Percentiles rank a stretch among this genome's conserved stretches.
These are phyloP conservation scores for Quercus ilex DNA, from an alignment of 306 rosid species.

Conservation along the genomic window DNA sequence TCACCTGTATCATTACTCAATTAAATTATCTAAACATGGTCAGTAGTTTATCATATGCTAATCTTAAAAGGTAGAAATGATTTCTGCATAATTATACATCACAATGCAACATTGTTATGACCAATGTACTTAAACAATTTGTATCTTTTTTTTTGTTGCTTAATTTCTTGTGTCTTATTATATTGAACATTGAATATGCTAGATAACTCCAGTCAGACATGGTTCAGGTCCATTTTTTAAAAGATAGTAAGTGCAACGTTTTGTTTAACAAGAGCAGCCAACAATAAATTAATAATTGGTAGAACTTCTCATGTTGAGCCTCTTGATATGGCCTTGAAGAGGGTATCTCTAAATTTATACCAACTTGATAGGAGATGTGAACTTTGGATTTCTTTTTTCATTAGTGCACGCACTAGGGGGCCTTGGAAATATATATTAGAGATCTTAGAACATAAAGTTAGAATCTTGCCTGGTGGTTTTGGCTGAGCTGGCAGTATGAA, in stretches of 20 bases:
- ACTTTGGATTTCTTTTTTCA: background rate
- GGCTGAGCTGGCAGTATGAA: no score
- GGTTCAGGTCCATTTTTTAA: background rate
- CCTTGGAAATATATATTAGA: background rate
- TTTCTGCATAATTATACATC: background rate
- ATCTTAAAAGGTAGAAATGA: background rate
- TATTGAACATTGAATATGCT: background rate
- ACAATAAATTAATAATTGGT: background rate
- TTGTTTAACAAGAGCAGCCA: background rate
- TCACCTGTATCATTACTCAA: constrained; percentile 69
- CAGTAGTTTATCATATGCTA: constrained; percentile 12
- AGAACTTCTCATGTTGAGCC: background rate
- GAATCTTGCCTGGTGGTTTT: background rate
- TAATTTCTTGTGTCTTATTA: background rate
- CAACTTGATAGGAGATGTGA: background rate
- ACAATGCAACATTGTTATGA: background rate
- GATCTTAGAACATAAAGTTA: background rate
- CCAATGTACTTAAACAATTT: background rate
- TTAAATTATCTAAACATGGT: constrained; percentile 85
- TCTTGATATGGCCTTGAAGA: background rate
- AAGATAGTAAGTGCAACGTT: background rate
- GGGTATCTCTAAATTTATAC: background rate
- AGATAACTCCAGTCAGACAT: background rate
- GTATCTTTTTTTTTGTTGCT: background rate
- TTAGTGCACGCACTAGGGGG: background rate